phyloP scores from a whole-genome alignment of 345 rosid species.

The Eucalyptus pauciflora region DNA sequence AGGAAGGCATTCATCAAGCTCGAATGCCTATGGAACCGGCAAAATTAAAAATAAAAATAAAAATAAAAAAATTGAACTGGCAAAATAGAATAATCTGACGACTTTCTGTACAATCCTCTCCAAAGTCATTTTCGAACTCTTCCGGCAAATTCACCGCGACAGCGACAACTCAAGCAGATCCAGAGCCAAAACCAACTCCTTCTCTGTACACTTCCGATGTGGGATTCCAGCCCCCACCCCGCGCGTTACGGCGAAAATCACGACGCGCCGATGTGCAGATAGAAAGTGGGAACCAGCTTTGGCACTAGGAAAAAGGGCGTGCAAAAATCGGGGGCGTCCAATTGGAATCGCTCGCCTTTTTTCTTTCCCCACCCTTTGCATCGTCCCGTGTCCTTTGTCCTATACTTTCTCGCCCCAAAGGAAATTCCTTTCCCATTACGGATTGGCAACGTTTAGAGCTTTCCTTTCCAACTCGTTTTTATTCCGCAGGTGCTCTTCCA shows the following conservation, averaged over 20 bases:
- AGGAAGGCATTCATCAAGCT: too few relatives aligned
- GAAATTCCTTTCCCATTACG: neutral
- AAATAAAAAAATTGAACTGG: too few relatives aligned
- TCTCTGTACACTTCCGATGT: fast-evolving
- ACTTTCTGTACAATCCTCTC: neutral
- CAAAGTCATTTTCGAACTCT: neutral
- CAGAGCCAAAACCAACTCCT: neutral
- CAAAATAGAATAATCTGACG: too few relatives aligned
- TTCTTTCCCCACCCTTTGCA: too few relatives aligned
- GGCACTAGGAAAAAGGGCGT: neutral
- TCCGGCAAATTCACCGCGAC: neutral
- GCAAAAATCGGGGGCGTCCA: neutral
- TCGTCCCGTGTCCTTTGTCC: neutral
- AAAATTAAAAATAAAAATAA: too few relatives aligned
- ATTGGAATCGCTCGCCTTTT: neutral
- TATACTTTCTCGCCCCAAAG: neutral
- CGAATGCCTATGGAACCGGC: too few relatives aligned
- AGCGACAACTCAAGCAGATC: neutral
- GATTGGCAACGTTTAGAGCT: neutral
- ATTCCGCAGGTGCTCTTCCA: neutral
- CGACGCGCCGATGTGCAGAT: neutral
- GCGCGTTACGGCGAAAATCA: neutral
- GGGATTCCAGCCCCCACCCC: neutral
- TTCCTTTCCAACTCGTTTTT: neutral
- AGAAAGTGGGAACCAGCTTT: neutral